These are phyloP conservation scores for Hypoxylon crocopeplum DNA, from an alignment of 495 filamentous ascomycete genomes.

Conservation along the genomic window DNA sequence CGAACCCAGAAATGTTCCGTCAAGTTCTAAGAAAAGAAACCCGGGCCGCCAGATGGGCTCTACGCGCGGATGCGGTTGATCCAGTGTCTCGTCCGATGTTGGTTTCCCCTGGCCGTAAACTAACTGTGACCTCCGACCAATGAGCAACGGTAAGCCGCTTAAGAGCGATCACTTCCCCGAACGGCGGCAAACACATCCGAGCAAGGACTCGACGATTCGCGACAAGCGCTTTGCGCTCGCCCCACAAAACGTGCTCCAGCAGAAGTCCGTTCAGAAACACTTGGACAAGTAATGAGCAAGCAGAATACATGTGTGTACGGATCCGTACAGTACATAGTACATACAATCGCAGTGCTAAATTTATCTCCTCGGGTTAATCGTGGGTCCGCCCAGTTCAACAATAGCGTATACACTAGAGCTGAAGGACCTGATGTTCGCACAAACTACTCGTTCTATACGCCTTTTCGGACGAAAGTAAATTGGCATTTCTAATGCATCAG, in stretches of 20 bases:
- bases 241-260: conserved; percentile 21
- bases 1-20: conserved; percentile 27
- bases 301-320: too few relatives aligned
- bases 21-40: conserved; percentile 39
- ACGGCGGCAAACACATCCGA: conserved; percentile 38
- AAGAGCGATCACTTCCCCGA: conserved; percentile 35
- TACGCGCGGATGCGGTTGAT: conserved; percentile 29
- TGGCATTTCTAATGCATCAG: conserved; percentile 23
- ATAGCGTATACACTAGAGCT: too few relatives aligned
- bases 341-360: conserved; percentile 2
- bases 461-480: conserved; percentile 33
- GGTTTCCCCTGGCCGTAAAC: conserved; percentile 10
- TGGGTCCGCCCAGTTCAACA: conserved; percentile 2
- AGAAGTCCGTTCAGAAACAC: conserved; percentile 29
- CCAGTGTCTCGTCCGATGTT: conserved; percentile 30
- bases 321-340: too few relatives aligned
- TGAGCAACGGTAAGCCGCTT: conserved; percentile 33
- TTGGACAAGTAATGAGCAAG: conserved; percentile 8
- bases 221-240: conserved; percentile 41
- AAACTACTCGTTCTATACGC: conserved; percentile 9
- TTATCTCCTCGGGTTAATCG: conserved; percentile 14
- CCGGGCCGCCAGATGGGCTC: conserved; percentile 20
- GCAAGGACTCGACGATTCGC: conserved; percentile 31
- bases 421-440: conserved; percentile 4
- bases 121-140: conserved; percentile 24